Conservation (phyloP, 2,329 filamentous ascomycete genomes). For the Cercospora beticola region DNA sequence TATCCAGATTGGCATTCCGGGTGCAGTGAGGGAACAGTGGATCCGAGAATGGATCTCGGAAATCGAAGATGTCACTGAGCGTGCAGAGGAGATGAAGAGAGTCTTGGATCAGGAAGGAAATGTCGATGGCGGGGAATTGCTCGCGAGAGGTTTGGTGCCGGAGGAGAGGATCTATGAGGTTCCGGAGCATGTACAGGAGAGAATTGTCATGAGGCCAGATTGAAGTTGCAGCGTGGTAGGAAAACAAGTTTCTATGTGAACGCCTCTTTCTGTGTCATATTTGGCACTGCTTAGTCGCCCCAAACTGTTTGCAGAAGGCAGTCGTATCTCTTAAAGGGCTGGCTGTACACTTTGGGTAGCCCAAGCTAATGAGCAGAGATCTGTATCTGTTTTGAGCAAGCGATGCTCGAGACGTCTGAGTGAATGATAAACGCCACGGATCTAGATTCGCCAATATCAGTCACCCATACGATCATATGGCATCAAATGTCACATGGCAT, state of each 20-base stretch:
- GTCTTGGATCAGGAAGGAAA: slow-evolving; percentile 4
- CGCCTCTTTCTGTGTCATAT: neutral
- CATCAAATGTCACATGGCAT: neutral
- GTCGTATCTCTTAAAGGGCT: neutral
- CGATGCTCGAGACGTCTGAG: neutral
- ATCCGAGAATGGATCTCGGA: slow-evolving; percentile 11
- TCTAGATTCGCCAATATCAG: neutral
- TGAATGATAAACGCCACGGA: neutral
- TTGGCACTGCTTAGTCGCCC: neutral
- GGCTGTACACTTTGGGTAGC: neutral
- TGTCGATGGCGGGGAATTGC: neutral
- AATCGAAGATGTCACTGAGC: slow-evolving; percentile 11
- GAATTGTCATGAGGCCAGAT: neutral
- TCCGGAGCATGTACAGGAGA: neutral
- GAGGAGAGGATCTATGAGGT: slow-evolving; percentile 3
- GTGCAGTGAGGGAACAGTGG: slow-evolving; percentile 1
- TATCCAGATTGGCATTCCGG: slow-evolving; percentile 16
- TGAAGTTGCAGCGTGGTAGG: neutral
- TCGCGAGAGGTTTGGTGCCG: neutral
- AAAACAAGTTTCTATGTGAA: neutral
- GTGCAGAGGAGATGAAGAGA: slow-evolving; percentile 7
- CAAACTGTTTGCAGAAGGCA: neutral
- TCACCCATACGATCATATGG: neutral
- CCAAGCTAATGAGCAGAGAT: neutral
- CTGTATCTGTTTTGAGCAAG: neutral